phyloP scores from a whole-genome alignment of 2,329 filamentous ascomycete genomes.

The Phyllachora maydis region DNA sequence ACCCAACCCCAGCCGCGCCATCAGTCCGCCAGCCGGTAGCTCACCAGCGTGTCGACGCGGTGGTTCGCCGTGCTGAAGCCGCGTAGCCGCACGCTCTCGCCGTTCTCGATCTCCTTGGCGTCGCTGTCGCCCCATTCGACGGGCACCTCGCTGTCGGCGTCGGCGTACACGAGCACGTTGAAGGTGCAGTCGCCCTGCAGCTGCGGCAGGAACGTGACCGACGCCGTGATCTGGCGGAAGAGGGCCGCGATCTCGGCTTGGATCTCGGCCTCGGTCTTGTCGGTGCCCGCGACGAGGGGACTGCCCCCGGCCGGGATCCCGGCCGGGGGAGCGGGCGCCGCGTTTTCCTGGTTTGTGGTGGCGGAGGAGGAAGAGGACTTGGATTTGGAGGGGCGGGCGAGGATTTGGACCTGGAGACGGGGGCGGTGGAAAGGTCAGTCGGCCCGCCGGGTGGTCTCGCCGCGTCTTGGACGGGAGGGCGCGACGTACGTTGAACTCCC shows the following conservation, averaged over 20 bases:
- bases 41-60: slow-evolving; percentile 84
- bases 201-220: slow-evolving; percentile 89
- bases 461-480: no score
- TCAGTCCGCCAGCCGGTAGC: slow-evolving; percentile 47
- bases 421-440: slow-evolving; percentile 1
- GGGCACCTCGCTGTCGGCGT: slow-evolving; percentile 88
- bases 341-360: slow-evolving; percentile 55
- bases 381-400: slow-evolving; percentile 17
- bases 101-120: slow-evolving; percentile 86
- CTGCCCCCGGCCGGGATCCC: no score
- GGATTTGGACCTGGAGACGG: slow-evolving; percentile 15
- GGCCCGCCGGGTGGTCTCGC: no score
- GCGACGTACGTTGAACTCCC: slow-evolving; percentile 75
- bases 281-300: no score
- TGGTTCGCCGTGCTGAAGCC: slow-evolving; percentile 95
- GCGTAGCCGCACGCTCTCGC: slow-evolving; percentile 83
- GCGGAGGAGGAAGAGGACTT: slow-evolving; percentile 33
- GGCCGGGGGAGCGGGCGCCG: slow-evolving; percentile 15
- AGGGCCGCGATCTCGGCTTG: slow-evolving; percentile 91
- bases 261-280: slow-evolving; percentile 87
- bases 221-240: slow-evolving; percentile 94
- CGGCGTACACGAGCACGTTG: slow-evolving; percentile 94
- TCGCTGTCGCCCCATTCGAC: slow-evolving; percentile 98
- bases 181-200: slow-evolving; percentile 91
- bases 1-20: no score